Evolutionary conservation across 768 basidiomycete genomes (phyloP), one percentile per base, ranked within the genome.

Genomic region (Mycena polygramma): DNA sequence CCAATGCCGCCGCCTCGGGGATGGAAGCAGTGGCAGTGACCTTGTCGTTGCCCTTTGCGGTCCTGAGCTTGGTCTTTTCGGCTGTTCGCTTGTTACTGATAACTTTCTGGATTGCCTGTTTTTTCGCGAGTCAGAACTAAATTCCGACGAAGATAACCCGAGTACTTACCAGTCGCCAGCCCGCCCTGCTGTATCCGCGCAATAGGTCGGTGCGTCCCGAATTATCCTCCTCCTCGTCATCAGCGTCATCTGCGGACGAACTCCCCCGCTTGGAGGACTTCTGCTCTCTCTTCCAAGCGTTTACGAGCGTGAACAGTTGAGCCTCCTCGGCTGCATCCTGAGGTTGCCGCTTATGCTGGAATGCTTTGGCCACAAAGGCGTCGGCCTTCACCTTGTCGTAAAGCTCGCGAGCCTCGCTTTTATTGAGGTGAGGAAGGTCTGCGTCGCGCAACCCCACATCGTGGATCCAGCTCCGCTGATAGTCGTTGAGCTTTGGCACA

Each of bases 41-140:
- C 10, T 11, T 9, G 63, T 20, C 20, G 35, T 15, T 35, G 1
- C 41, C 37, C 46, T 46, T 41, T 35, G n/a, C n/a, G 35, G n/a
- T 10, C 54, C 41, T 66, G 26, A 6, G 20, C 20, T 69, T 63
- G 7, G 1, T 24, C 14, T 9, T 39, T 30, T 69, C 48, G 6
- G 63, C 63, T 6, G 49, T 22, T 5, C 36, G 59, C 24, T 66
- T 70, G 58, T 66, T 70, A 15, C 58, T 70, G 17, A 70, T 57
- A 15, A 70, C 69, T 9, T 61, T 59, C 41, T 68, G 67, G 22
- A 68, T 62, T 1, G 60, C 60, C 67, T 68, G 14, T 46, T 2
- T 4, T n/a, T n/a, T n/a, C n/a, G n/a, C n/a, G n/a, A n/a, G n/a
- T n/a, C n/a, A n/a, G n/a, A n/a, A n/a, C n/a, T n/a, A n/a, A n/a